Base-by-base conservation (phyloP, 331 rosid genomes). In the Ulmus americana region DNA sequence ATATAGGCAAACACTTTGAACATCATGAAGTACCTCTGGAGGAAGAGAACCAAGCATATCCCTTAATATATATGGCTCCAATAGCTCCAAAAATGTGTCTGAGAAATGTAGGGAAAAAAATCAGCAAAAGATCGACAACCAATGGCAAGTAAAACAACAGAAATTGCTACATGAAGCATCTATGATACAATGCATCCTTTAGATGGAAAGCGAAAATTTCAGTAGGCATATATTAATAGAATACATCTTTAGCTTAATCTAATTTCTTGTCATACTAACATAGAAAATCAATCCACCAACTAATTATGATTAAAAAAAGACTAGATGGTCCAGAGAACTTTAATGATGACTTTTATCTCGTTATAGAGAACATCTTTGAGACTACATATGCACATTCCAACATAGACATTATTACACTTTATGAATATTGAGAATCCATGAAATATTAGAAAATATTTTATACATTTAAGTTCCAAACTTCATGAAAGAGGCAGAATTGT, bases 31-130 rank as follows among this genome's bases (percentile, higher is more conserved):
- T 86, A 92, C 98, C 98, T 90, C 98, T 3, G 98, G 98, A 47
- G 98, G 98, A 41, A 90, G 86, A 66, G 95, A 94, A 77, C 97
- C 97, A 66, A 94, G 98, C 98, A 94, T 89, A 68, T 94, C 97
- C 79, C 83, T 85, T 73, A 94, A 80, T 75, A 90, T 87, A 72
- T 94, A 94, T 46, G 98, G 98, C 83, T 94, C 98, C 84, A 94
- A 67, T 59, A 94, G 90, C 82, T 94, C 98, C 91, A 94, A 84
- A 90, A 94, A 94, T 77, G 97, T 77, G 71, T 89, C 98, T 94
- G 74, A 6, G 5, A 70, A 70, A 63, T 45, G 15, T 60, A 2
- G 11, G 8, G 12, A 64, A 74, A 59, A 70, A 61, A 44, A 68
- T 71, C 53, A 63, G 52, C 15, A 3, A 6, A 41, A 50, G 39